Evolutionary conservation across 129 eudicot species (phyloP), one percentile per base, ranked within the genome.

Genomic region (Artemisia argyi): DNA sequence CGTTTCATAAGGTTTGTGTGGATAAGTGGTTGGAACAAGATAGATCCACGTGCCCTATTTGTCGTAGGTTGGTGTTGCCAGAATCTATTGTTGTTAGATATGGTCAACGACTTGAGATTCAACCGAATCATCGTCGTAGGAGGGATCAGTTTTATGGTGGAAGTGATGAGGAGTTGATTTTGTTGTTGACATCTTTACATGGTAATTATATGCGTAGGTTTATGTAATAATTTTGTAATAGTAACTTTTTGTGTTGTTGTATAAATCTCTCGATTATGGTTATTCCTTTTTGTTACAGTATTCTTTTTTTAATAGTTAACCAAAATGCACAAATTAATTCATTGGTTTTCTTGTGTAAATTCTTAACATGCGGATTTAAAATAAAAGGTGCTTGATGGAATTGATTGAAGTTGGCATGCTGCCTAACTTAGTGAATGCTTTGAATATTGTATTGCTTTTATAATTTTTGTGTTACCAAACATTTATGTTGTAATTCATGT

Each of bases 21-120:
- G 90, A 85, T 72, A 77, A 48, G 81, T 85, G 89, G 89, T 69
- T 85, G 44, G 84, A 82, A 47, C 77, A 61, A 24, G 84, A 85
- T 22, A 19, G 53, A 16, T 85, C 90, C 80, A 76, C 90, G 70
- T 85, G 90, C 59, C 90, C 90, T 15, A 69, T 85, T 39, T 85
- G 90, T 65, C 79, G 90, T 65, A n/a, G 80, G 14, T 13, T 57
- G 49, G 85, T 85, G 22, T 46, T 85, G 85, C 87, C 90, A 76
- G 87, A 73, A 57, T 71, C 60, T 66, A 65, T 82, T n/a, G 78
- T 85, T 73, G 79, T 72, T 6, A 78, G 69, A 62, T 79, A 76
- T 79, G 24, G 72, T 10, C 78, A 75, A 49, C 72, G 65, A 2
- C 71, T 55, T 69, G 61, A 72, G 58, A 24, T 59, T 59, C 69